A percentile compares a stretch with the other conserved stretches of the same genome.
Evolutionary conservation across 345 rosid genomes (phyloP).

Genomic region (Leavenworthia alabamica): DNA sequence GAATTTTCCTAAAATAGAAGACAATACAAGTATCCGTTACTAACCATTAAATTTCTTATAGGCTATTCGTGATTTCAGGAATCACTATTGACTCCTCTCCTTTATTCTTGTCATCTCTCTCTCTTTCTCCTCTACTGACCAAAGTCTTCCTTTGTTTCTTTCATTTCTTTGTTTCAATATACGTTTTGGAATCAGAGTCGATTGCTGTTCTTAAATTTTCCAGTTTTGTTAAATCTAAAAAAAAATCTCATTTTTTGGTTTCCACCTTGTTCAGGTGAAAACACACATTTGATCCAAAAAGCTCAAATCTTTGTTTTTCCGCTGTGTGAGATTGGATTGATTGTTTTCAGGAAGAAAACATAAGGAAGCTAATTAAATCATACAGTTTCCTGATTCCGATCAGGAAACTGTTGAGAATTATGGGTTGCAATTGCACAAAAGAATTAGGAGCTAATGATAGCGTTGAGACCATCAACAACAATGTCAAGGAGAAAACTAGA

Average conservation of each 20-base stretch:
- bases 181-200: neutral
- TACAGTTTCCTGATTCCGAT: conserved; percentile 24
- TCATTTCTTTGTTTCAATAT: neutral
- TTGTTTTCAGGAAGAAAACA: too few relatives aligned
- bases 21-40: neutral
- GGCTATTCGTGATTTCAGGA: conserved; percentile 35
- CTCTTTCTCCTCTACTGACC: conserved; percentile 4
- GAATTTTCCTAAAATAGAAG: conserved; percentile 12
- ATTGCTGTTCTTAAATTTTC: neutral
- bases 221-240: neutral
- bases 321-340: neutral
- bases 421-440: conserved; percentile 94
- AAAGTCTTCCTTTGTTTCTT: conserved; percentile 5
- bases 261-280: too few relatives aligned
- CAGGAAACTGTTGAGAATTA: conserved; percentile 35
- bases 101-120: neutral
- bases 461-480: conserved; percentile 21
- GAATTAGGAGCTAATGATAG: conserved; percentile 38
- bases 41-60: conserved; percentile 7
- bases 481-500: conserved; percentile 28
- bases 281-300: conserved; percentile 9
- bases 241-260: neutral
- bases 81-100: conserved; percentile 28
- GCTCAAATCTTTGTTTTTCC: neutral
- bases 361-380: conserved; percentile 4